Percentiles rank a stretch among this genome's conserved stretches.
phyloP scores from a whole-genome alignment of 306 rosid genomes.

The Nissolia schottii region DNA sequence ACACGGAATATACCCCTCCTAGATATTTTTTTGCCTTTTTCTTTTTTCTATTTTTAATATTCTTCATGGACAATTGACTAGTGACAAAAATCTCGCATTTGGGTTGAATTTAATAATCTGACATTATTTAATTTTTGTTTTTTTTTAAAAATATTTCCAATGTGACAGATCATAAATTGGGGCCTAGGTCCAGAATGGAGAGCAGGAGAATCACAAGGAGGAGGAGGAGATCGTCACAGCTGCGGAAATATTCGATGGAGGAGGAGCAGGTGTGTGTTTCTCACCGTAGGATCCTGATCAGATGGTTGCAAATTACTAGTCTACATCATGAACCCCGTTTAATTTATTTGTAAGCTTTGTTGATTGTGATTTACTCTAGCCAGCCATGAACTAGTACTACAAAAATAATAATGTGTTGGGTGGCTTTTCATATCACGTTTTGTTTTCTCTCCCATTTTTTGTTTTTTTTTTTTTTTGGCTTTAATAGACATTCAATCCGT shows the following conservation, averaged over 20 bases:
- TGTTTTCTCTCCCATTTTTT: not conserved
- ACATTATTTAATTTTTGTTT: not conserved
- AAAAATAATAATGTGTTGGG: not conserved
- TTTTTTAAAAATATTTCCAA: not conserved
- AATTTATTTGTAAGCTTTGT: too few relatives aligned
- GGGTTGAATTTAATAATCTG: not conserved
- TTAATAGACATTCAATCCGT: not conserved
- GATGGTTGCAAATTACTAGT: not conserved
- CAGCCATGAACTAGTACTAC: too few relatives aligned
- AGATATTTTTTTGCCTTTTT: conserved; percentile 35
- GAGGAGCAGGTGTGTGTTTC: conserved; percentile 53
- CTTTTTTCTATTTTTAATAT: not conserved
- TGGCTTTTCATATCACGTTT: not conserved
- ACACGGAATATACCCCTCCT: conserved; percentile 20
- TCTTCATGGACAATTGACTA: not conserved
- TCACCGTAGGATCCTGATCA: not conserved
- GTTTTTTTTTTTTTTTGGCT: not conserved
- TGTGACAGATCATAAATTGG: conserved; percentile 12
- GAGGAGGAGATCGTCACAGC: conserved; percentile 30
- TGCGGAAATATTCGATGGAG: conserved; percentile 20
- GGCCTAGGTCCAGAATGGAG: conserved; percentile 19
- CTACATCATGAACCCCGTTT: not conserved
- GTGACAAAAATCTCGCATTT: not conserved
- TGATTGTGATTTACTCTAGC: not conserved
- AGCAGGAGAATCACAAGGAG: conserved; percentile 27